These are phyloP conservation scores for Prunus persica DNA, from an alignment of 306 rosid species.

Conservation along the genomic window DNA sequence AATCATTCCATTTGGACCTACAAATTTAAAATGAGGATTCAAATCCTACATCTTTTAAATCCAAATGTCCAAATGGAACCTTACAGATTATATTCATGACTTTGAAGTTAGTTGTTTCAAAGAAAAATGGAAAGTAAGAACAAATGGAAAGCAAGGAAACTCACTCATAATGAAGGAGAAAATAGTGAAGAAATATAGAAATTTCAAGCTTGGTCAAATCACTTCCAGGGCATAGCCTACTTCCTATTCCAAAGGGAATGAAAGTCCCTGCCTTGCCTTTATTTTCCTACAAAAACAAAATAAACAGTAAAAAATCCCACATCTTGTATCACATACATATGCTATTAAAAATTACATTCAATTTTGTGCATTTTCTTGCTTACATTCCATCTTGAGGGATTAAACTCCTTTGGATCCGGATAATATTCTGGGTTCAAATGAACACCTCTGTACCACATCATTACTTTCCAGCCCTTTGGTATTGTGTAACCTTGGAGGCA, in stretches of 20 bases:
- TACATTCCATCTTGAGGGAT: conserved; percentile 58
- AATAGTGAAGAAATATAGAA: conserved; percentile 42
- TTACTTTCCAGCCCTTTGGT: conserved; percentile 52
- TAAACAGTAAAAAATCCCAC: background rate
- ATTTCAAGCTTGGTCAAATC: conserved; percentile 51
- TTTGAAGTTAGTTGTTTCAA: background rate
- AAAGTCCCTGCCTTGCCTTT: conserved; percentile 29
- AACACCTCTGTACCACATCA: conserved; percentile 39
- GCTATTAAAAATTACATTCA: background rate
- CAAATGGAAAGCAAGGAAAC: conserved; percentile 8
- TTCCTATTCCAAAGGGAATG: conserved; percentile 57
- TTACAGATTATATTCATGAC: background rate
- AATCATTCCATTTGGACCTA: background rate
- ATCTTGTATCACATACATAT: background rate
- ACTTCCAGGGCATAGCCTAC: conserved; percentile 44
- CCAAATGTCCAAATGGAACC: background rate
- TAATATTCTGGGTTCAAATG: conserved; percentile 33
- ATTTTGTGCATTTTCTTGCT: conserved; percentile 7
- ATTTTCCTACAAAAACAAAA: conserved; percentile 23
- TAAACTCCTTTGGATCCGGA: conserved; percentile 38
- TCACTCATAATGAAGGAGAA: conserved; percentile 51
- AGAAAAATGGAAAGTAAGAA: background rate
- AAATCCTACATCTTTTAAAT: background rate
- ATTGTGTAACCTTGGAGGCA: conserved; percentile 36
- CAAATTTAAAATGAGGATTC: background rate